Evolutionary conservation across 2,329 filamentous ascomycete genomes (phyloP).

Genomic region (Neurospora sp.): DNA sequence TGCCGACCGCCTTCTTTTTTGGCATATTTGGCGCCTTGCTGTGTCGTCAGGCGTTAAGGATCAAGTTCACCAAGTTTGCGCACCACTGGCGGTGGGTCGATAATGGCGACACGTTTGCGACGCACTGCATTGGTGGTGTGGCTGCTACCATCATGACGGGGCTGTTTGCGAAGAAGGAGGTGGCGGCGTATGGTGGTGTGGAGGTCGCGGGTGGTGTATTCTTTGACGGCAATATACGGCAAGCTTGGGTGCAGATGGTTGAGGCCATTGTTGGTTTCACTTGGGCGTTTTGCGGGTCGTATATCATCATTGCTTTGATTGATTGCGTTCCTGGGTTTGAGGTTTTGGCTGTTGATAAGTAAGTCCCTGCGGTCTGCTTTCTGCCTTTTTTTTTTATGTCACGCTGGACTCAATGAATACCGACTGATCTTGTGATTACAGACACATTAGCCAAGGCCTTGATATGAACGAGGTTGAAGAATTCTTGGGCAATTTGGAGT

Average conservation of each 20-base stretch:
- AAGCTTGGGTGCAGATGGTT: conserved; percentile 39
- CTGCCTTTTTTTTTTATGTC: too few species aligned
- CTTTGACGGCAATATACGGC: conserved; percentile 40
- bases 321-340: conserved; percentile 43
- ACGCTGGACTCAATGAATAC: not conserved
- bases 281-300: conserved; percentile 40
- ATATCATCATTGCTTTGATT: conserved; percentile 37
- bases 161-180: conserved; percentile 38
- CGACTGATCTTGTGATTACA: conserved; percentile 11
- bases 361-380: conserved; percentile 15
- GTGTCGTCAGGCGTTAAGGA: conserved; percentile 39
- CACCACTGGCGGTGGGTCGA: conserved; percentile 40
- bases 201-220: conserved; percentile 40
- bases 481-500: conserved; percentile 25
- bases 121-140: conserved; percentile 41
- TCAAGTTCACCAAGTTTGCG: conserved; percentile 41
- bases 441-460: conserved; percentile 36
- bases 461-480: conserved; percentile 42
- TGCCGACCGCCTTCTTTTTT: conserved; percentile 37
- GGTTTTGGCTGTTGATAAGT: conserved; percentile 42
- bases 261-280: conserved; percentile 40
- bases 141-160: conserved; percentile 40
- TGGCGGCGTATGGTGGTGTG: conserved; percentile 39
- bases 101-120: conserved; percentile 45
- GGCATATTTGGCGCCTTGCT: conserved; percentile 35